These are phyloP conservation scores for Trypanosoma mega DNA, from an alignment of 208 protist species.

Conservation along the genomic window DNA sequence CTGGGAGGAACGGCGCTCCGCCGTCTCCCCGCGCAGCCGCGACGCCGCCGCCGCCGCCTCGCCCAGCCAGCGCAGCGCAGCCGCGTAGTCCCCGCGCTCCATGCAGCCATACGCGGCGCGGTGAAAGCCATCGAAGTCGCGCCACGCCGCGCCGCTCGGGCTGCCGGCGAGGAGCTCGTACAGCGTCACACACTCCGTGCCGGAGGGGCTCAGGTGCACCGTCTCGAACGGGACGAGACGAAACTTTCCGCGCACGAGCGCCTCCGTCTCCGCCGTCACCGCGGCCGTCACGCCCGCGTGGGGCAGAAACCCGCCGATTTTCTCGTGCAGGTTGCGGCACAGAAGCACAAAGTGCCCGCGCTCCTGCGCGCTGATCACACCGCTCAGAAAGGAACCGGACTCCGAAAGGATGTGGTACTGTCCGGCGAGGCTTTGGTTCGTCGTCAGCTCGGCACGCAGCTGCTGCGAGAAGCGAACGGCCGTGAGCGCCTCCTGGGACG, in stretches of 20 bases:
- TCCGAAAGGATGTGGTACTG: constrained; percentile 1
- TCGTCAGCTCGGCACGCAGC: neutral
- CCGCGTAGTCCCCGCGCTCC: constrained; percentile 35
- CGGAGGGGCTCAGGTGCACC: constrained; percentile 11
- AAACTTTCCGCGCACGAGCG: constrained; percentile 30
- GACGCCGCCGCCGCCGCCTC: constrained; percentile 19
- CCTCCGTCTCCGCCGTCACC: constrained; percentile 42
- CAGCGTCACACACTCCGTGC: constrained; percentile 19
- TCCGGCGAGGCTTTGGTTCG: neutral
- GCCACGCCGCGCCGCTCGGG: constrained; percentile 24
- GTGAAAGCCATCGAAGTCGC: constrained; percentile 20
- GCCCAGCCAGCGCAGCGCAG: constrained; percentile 28
- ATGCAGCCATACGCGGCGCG: constrained; percentile 35
- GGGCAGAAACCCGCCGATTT: constrained; percentile 26
- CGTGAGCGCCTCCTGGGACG: neutral
- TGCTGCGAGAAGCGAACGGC: neutral
- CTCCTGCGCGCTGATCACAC: constrained; percentile 3
- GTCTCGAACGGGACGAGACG: constrained; percentile 35
- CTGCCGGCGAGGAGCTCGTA: constrained; percentile 29
- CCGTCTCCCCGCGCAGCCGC: constrained; percentile 1
- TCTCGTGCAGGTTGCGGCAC: constrained; percentile 30
- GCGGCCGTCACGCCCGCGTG: constrained; percentile 27
- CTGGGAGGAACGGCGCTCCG: constrained; percentile 18
- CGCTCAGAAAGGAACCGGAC: constrained; percentile 8
- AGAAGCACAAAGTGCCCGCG: constrained; percentile 24